These are phyloP conservation scores for Mytilinidion resinicola DNA, from an alignment of 495 filamentous ascomycete genomes.

Conservation along the genomic window DNA sequence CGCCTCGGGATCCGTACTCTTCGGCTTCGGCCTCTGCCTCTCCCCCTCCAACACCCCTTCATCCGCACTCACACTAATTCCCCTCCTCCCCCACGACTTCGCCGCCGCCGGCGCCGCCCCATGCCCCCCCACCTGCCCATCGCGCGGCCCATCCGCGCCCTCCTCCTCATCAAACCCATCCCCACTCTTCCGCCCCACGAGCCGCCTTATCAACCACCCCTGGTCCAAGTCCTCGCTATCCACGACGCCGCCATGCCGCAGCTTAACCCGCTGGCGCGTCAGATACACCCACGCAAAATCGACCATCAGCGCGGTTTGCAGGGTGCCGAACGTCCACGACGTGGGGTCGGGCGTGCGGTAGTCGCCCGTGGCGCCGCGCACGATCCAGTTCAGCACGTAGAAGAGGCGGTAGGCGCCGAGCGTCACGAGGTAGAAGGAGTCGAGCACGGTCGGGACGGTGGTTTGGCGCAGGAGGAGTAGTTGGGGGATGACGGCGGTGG, in stretches of 20 bases:
- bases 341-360: conserved; percentile 54
- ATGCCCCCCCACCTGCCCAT: not conserved
- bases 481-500: conserved; percentile 83
- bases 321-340: conserved; percentile 72
- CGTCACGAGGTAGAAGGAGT: conserved; percentile 85
- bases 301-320: conserved; percentile 86
- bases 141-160: conserved; percentile 9
- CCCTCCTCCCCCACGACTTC: conserved; percentile 67
- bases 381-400: conserved; percentile 91
- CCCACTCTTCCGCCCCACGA: conserved; percentile 33
- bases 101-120: conserved; percentile 25
- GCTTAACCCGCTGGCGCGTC: conserved; percentile 86
- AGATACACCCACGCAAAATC: conserved; percentile 99
- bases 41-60: conserved; percentile 56
- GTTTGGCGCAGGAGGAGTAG: conserved; percentile 88
- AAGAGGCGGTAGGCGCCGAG: conserved; percentile 85
- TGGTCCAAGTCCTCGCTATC: conserved; percentile 82
- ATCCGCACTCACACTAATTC: conserved; percentile 76
- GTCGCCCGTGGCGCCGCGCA: conserved; percentile 52
- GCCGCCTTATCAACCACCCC: conserved; percentile 63
- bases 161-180: conserved; percentile 29
- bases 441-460: conserved; percentile 89
- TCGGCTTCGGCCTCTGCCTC: conserved; percentile 4
- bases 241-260: conserved; percentile 84
- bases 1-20: conserved; percentile 14